Base-by-base conservation (phyloP, 1,284 basidiomycete genomes). In the Ganoderma lingzhi region DNA sequence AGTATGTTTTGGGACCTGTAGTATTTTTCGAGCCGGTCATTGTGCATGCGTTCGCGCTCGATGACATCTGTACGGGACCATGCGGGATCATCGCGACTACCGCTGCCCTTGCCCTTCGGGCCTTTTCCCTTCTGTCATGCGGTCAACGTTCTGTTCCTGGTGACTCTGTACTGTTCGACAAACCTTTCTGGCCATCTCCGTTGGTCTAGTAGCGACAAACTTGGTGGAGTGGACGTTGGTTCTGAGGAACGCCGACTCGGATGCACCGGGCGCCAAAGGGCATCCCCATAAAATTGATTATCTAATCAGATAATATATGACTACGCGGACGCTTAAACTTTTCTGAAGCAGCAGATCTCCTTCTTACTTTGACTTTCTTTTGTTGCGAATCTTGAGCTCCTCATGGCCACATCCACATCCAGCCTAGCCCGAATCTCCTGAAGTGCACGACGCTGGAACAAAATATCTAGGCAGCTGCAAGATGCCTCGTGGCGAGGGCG, bases 1-100 rank as follows among this genome's bases (percentile, higher is more conserved):
- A 95, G 80, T 61, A 94, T 88, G n/a, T 86, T 83, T 76, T 95
- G 93, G 0, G 87, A 84, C 78, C 87, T 87, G 84, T 97, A 97
- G 81, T 96, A 97, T 56, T 84, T 83, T 70, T 88, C 87, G 74
- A 97, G 92, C 1, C 87, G 86, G 59, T 87, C 87, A 77, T 96
- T 96, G 69, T 86, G 78, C 92, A 93, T 93, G 77, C 90, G 87
- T 53, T 82, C 75, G 73, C 84, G 88, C 66, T 87, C 85, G 62
- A 91, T 74, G n/a, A 78, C 69, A 61, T 79, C 79, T 5, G 78
- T 74, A 32, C 80, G 75, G 74, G 56, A 71, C 73, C 67, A 73
- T n/a, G 68, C 72, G 32, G 69, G 51, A 32, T 73, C 70, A 58
- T 71, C 72, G 5, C 68, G 66, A n/a, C 66, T 45, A n/a, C 66